Evolutionary conservation across 2,329 filamentous ascomycete genomes (phyloP), one percentile per base, ranked within the genome.

Genomic region (Passalora sequoiae): DNA sequence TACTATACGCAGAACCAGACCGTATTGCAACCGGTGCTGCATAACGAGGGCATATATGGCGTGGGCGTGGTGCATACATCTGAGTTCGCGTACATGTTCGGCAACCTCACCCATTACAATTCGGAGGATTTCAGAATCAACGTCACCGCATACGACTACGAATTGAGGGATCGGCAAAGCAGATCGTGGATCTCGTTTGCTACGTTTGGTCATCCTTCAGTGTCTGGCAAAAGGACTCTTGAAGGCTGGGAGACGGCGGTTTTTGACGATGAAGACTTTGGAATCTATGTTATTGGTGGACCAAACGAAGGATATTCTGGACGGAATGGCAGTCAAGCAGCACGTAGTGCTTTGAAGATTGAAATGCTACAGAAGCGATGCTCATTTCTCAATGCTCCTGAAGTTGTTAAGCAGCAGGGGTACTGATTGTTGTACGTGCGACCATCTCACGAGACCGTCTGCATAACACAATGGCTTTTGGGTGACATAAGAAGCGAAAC

Each of bases 1-100:
- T 58, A 76, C 1, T 77, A 72, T 56, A 60, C 70, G 46, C 73
- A 71, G 61, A 78, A 78, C 56, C 73, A 77, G 52, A 78, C 75
- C 0, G 65, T 78, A n/a, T 59, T 76, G 2, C 69, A 67, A 3
- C 63, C 67, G 0, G 64, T 72, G 21, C 55, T 76, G n/a, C 58
- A 59, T 7, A 27, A 60, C 3, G 51, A 51, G 16, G 63, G 64
- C 7, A 49, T 60, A 3, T 59, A 64, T 1, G 70, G 70, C 1
- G 53, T 71, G 4, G 74, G 74, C 20, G 61, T 69, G 0, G 63
- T 74, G 4, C 75, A 79, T 54, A 74, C 72, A 0, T 71, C 72
- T 0, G 75, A 78, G 39, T 70, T 77, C 19, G 69, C 72, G 4
- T 78, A 77, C 57, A 60, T 75, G 3, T 77, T 72, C 46, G 74